Base-by-base conservation (phyloP, 106 monocot genomes). In the Dactylorhiza incarnata region DNA sequence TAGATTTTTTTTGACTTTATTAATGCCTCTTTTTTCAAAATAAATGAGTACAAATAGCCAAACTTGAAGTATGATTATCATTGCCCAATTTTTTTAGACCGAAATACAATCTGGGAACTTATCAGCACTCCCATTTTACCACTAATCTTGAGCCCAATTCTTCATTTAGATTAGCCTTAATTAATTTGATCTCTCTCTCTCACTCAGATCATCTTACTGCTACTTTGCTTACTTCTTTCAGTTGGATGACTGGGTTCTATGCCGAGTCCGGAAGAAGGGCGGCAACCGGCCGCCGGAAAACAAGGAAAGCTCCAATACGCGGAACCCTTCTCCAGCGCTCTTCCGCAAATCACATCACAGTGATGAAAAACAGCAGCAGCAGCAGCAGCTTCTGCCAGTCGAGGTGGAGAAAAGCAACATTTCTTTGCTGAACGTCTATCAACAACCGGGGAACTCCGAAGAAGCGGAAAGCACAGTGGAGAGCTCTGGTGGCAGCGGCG, bases 211-310 rank as follows among this genome's bases (percentile, higher is more conserved):
- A 37, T 37, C 37, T 37, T 52, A 6, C n/a, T 6, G n/a, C n/a
- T 16, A 59, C n/a, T 6, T 59, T 59, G 14, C 43, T 59, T 59
- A 3, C 43, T 68, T 68, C 12, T 43, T 68, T 43, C 83, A 83
- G 85, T 45, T 85, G 67, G 84, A 84, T 68, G 84, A 84, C 55
- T 84, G 80, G 84, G 84, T 84, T 19, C 80, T 84, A 8, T 85
- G 85, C 22, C 81, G 85, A 54, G 81, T 85, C 13, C 78, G 81
- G 14, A 69, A 82, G 3, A 85, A 76, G 50, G 78, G 77, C 19
- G 0, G 16, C 55, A 22, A 25, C 5, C 74, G 65, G 2, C 1
- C 5, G 20, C 0, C 15, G 22, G 73, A 75, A 51, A 48, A 67
- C 0, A 74, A 63, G 3, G 71, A 78, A 49, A 68, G 45, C 2